Evolutionary conservation across 1,139 yeast genomes (phyloP).

Genomic region (Yamadazyma oceani): DNA sequence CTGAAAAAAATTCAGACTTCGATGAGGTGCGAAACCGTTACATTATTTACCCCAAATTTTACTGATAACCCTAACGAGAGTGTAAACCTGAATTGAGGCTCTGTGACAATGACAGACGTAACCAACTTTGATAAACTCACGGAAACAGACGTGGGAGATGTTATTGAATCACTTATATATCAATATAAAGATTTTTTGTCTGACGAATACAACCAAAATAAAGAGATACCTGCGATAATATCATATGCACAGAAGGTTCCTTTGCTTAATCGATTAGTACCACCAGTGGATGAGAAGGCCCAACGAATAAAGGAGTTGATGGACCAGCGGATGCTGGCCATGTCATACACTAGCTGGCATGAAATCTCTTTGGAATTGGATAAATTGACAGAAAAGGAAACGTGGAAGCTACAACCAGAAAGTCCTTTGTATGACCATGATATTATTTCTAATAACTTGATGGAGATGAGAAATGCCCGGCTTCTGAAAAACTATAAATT

Average conservation of each 20-base stretch:
- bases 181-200: conserved; percentile 12
- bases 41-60: too few relatives aligned
- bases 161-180: conserved; percentile 14
- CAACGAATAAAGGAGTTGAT: conserved; percentile 30
- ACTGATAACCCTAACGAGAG: too few relatives aligned
- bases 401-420: conserved; percentile 68
- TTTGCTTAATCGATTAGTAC: conserved; percentile 26
- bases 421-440: conserved; percentile 72
- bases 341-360: conserved; percentile 72
- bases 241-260: conserved; percentile 25
- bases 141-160: conserved; percentile 11
- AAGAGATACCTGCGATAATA: conserved; percentile 7
- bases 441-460: conserved; percentile 52
- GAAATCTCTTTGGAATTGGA: conserved; percentile 65
- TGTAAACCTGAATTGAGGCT: too few relatives aligned
- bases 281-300: conserved; percentile 29
- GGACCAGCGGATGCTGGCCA: conserved; percentile 56
- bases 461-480: conserved; percentile 65
- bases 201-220: conserved; percentile 3
- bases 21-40: too few relatives aligned
- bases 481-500: conserved; percentile 53
- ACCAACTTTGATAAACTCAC: not conserved
- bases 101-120: too few relatives aligned
- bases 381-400: conserved; percentile 56
- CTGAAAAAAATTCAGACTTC: too few relatives aligned